phyloP scores from a whole-genome alignment of 768 basidiomycete genomes.

The Tephrocybe rancida region DNA sequence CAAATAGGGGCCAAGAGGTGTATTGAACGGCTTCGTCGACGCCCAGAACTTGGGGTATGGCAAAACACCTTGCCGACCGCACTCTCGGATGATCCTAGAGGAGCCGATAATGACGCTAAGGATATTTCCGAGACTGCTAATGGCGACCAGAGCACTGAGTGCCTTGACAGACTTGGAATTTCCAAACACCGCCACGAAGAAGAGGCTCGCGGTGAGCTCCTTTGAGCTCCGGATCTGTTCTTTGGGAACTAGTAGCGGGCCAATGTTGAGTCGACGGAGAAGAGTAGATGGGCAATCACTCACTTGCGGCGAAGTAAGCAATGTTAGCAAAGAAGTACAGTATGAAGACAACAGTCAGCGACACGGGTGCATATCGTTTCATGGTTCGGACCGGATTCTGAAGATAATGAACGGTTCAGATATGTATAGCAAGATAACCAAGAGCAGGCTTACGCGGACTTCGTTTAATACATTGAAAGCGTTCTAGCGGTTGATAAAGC shows the following conservation, averaged over 20 bases:
- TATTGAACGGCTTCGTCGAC: constrained; percentile 52
- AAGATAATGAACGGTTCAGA: background rate
- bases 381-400: constrained; percentile 46
- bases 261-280: background rate
- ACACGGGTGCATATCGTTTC: constrained; percentile 45
- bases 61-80: constrained; percentile 53
- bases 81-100: constrained; percentile 48
- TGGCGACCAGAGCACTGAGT: constrained; percentile 37
- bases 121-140: constrained; percentile 44
- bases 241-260: constrained; percentile 40
- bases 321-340: constrained; percentile 52
- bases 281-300: background rate
- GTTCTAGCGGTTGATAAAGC: constrained; percentile 26
- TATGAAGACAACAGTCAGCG: constrained; percentile 45
- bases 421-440: background rate
- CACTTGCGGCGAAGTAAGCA: constrained; percentile 40
- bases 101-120: constrained; percentile 28
- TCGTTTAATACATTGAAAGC: constrained; percentile 51
- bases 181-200: constrained; percentile 54
- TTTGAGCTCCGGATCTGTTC: constrained; percentile 44
- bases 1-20: constrained; percentile 47
- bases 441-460: constrained; percentile 26
- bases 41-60: constrained; percentile 54
- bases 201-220: constrained; percentile 48
- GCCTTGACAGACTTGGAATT: constrained; percentile 34